These are phyloP conservation scores for Colletotrichum camelliae DNA, from an alignment of 2,329 filamentous ascomycete species.

Conservation along the genomic window DNA sequence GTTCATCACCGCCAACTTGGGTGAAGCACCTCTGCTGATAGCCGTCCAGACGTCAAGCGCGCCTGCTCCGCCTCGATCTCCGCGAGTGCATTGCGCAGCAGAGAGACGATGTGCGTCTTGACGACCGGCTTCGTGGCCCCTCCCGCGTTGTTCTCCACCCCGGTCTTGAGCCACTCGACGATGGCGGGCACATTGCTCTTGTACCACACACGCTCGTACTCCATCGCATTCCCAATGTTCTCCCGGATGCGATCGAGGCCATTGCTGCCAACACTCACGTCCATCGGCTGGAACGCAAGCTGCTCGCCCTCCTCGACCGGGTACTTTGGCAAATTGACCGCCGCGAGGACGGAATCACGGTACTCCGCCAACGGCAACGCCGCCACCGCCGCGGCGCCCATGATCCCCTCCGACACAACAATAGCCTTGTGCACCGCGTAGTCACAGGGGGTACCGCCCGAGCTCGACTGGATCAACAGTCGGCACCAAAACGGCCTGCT, in stretches of 20 bases:
- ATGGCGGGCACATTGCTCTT: constrained; percentile 72
- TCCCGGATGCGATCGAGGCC: constrained; percentile 73
- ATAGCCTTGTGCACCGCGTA: constrained; percentile 83
- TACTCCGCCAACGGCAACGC: constrained; percentile 44
- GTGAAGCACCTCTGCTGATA: constrained; percentile 37
- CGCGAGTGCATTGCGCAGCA: constrained; percentile 61
- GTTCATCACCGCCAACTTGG: constrained; percentile 56
- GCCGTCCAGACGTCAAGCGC: constrained; percentile 35
- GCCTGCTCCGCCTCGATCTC: constrained; percentile 57
- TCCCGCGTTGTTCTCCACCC: constrained; percentile 41
- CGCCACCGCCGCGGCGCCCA: constrained; percentile 65
- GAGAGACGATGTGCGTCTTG: constrained; percentile 67
- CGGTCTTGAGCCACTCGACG: constrained; percentile 67
- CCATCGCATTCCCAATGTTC: constrained; percentile 70
- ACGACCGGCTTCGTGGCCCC: constrained; percentile 69
- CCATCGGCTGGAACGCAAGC: constrained; percentile 61
- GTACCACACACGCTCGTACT: constrained; percentile 78
- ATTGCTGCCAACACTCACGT: constrained; percentile 65
- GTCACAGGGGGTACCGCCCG: constrained; percentile 69
- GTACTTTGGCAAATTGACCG: constrained; percentile 62
- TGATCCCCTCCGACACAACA: constrained; percentile 74
- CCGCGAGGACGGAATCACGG: constrained; percentile 53
- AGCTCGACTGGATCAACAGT: constrained; percentile 72
- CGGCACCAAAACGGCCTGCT: constrained; percentile 77
- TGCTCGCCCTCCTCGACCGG: constrained; percentile 36